Base-by-base conservation (phyloP, 805 yeast genomes). In the Yamadazyma tumulicola region DNA sequence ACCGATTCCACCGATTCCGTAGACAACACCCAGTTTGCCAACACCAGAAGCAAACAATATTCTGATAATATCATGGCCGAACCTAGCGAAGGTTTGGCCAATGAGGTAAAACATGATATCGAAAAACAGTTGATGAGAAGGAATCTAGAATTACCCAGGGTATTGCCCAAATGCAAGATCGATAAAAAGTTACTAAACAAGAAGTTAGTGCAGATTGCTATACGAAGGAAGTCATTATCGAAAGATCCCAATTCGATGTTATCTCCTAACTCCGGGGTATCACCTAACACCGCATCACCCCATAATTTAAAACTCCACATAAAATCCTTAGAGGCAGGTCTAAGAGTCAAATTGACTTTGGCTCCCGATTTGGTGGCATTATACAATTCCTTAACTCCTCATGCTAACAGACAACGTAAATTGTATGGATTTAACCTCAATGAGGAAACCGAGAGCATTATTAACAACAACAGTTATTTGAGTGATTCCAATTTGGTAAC, bases 311-410 rank as follows among this genome's bases (percentile, higher is more conserved):
- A 64, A 36, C 51, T 63, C 15, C 69, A 65, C 37, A 47, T 61
- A 9, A 66, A 61, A 39, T 74, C 76, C 9, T 50, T 75, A 14
- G 75, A 75, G 23, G 75, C 77, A 2, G 75, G 74, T 13, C 63
- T 77, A 4, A 63, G 67, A 37, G 67, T 75, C 3, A 62, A 75
- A 30, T 49, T 75, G n/a, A 64, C 78, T 0, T 41, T 69, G 32
- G 69, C 69, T 4, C 69, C 74, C 6, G 62, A 70, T 19, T 45
- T 75, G 27, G 54, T 67, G 4, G 52, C 64, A 3, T 51, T 75
- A 14, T 73, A 73, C 49, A 62, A 69, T 22, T 61, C 65, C 17
- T 48, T 75, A 26, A 57, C 59, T 16, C 66, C 70, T 5, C 55
- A 55, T 38, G 51, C 61, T 6, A 37, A 27, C 22, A 46, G 52